These are phyloP conservation scores for Blastomyces gilchristii DNA, from an alignment of 2,329 filamentous ascomycete species.

Conservation along the genomic window DNA sequence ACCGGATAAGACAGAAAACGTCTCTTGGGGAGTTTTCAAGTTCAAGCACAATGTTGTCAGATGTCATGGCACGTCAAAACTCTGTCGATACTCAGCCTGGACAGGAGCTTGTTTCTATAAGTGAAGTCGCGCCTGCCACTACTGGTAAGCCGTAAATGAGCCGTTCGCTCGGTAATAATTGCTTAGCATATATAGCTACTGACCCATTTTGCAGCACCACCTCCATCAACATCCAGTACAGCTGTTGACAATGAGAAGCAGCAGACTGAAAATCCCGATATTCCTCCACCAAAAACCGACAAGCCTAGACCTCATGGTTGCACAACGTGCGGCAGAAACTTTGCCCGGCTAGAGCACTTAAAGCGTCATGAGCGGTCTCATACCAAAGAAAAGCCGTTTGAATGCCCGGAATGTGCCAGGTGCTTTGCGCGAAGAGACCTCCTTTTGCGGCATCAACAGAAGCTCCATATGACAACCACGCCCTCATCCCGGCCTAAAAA, in stretches of 20 bases:
- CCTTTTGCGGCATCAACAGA: slow-evolving; percentile 91
- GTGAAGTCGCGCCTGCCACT: slow-evolving; percentile 30
- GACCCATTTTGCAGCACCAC: slow-evolving; percentile 12
- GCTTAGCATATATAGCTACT: slow-evolving; percentile 10
- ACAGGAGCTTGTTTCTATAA: slow-evolving; percentile 34
- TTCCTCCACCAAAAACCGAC: slow-evolving; percentile 66
- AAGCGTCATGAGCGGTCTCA: slow-evolving; percentile 98
- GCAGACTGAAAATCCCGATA: slow-evolving; percentile 11
- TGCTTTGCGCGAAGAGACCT: slow-evolving; percentile 93
- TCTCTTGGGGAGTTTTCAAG: neutral
- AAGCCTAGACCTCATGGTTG: slow-evolving; percentile 95
- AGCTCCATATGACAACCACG: slow-evolving; percentile 86
- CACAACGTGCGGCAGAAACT: slow-evolving; percentile 79
- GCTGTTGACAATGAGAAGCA: slow-evolving; percentile 7
- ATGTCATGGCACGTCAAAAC: slow-evolving; percentile 32
- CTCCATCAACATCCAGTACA: slow-evolving; percentile 9
- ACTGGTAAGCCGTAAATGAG: slow-evolving; percentile 27
- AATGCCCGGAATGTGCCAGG: slow-evolving; percentile 85
- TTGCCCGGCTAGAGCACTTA: slow-evolving; percentile 88
- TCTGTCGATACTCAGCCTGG: slow-evolving; percentile 26
- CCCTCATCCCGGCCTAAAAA: slow-evolving; percentile 78
- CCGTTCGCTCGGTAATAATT: slow-evolving; percentile 4
- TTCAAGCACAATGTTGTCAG: slow-evolving; percentile 25
- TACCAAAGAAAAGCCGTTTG: slow-evolving; percentile 97
- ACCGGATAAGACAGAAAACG: slow-evolving; percentile 1